Percentiles rank a stretch among this genome's conserved stretches.
phyloP scores from a whole-genome alignment of 169 alveolate genomes.

The Plasmodium billcollinsi region DNA sequence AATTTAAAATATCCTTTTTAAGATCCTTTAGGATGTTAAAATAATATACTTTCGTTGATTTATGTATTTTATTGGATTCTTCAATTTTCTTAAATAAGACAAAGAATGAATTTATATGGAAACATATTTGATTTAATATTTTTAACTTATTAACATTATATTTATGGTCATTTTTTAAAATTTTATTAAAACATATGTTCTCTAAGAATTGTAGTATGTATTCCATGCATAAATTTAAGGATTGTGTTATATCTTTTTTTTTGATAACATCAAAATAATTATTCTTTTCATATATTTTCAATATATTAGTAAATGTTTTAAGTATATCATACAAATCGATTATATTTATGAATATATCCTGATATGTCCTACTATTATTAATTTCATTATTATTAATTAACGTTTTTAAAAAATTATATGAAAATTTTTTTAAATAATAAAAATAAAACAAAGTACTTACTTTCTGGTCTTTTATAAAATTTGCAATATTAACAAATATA shows the following conservation, averaged over 20 bases:
- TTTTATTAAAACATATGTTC: conserved; percentile 28
- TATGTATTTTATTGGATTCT: conserved; percentile 2
- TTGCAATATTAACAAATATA: conserved; percentile 34
- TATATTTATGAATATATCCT: conserved; percentile 6
- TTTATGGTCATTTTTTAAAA: background rate
- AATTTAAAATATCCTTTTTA: conserved; percentile 17
- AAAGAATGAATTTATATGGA: conserved; percentile 18
- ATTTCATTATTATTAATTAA: conserved; percentile 29
- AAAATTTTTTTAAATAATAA: conserved; percentile 42
- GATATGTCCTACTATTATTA: background rate
- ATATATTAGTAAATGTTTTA: conserved; percentile 24
- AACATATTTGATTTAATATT: conserved; percentile 46
- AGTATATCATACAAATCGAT: conserved; percentile 55
- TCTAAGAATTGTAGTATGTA: conserved; percentile 33
- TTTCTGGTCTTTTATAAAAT: conserved; percentile 49
- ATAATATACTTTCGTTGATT: background rate
- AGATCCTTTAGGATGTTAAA: conserved; percentile 1
- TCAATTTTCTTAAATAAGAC: conserved; percentile 25
- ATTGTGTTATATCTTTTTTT: conserved; percentile 8
- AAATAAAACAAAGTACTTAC: conserved; percentile 62
- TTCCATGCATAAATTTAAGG: background rate
- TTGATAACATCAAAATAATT: background rate
- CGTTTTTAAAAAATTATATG: conserved; percentile 10
- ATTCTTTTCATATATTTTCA: conserved; percentile 25
- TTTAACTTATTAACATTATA: conserved; percentile 26